Evolutionary conservation across 805 yeast genomes (phyloP), one percentile per base, ranked within the genome.

Genomic region (Ogataea thermomethanolica): DNA sequence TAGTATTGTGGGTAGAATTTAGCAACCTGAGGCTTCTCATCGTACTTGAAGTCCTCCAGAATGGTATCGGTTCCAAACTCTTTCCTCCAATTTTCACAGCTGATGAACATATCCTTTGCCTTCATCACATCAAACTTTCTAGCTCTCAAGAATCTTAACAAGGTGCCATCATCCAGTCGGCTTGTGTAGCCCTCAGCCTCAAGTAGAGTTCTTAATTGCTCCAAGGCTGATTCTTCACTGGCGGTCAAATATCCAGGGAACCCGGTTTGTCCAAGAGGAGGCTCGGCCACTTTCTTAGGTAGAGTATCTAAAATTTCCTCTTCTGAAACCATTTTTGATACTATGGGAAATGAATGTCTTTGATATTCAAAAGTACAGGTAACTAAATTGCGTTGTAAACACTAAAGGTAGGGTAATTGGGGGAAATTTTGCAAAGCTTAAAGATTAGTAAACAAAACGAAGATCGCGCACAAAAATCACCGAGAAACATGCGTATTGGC

Each of bases 1-100:
- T 93, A 93, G 69, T 90, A 93, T 69, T 90, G 97, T 25, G 99
- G 99, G 65, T 93, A 93, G 65, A 72, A 83, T 59, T 78, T 74
- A 46, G 96, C 96, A 50, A 90, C 96, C 37, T 78, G 64, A 21
- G 93, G 84, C 69, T 93, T 93, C 70, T 93, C 99, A n/a, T 78
- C 80, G 69, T 91, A 93, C 46, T 85, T 80, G 74, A 91, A 93
- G 61, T 88, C 96, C 53, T 74, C 70, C 58, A 93, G 73, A 49
- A 93, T 84, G 33, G 91, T 86, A 66, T 91, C 84, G 25, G 89
- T 79, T 47, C 96, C 96, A 53, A 74, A 88, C 46, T 81, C 85
- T 57, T 76, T 67, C 64, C 99, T 81, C 99, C 99, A 93, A 46
- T 76, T 77, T 68, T 93, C 96, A 66, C 96, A 90, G 46, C 76